These are phyloP conservation scores for Penicillium coprophilum DNA, from an alignment of 495 filamentous ascomycete species.

Conservation along the genomic window DNA sequence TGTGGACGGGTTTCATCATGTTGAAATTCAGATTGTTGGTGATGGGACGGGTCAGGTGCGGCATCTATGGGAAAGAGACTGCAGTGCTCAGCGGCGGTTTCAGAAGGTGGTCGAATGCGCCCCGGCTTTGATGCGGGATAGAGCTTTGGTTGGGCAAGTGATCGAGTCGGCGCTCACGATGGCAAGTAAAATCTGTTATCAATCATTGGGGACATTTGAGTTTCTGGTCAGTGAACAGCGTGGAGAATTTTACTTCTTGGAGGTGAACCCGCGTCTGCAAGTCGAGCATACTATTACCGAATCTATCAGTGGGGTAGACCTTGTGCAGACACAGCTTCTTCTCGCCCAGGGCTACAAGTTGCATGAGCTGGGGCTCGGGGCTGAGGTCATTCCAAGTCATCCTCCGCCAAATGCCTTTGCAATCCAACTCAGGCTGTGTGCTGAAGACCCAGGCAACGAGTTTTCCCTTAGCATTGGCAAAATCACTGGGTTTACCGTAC, in stretches of 20 bases:
- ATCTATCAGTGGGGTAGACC: slow-evolving; percentile 53
- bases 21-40: slow-evolving; percentile 61
- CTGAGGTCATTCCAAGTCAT: slow-evolving; percentile 22
- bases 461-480: slow-evolving; percentile 61
- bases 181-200: slow-evolving; percentile 48
- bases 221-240: slow-evolving; percentile 59
- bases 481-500: slow-evolving; percentile 51
- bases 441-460: slow-evolving; percentile 53
- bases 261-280: slow-evolving; percentile 63
- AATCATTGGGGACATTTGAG: slow-evolving; percentile 59
- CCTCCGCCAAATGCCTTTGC: slow-evolving; percentile 42
- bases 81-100: slow-evolving; percentile 57
- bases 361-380: slow-evolving; percentile 38
- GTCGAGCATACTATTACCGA: slow-evolving; percentile 58
- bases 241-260: slow-evolving; percentile 60
- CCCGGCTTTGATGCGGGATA: slow-evolving; percentile 40
- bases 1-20: slow-evolving; percentile 51
- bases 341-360: slow-evolving; percentile 54
- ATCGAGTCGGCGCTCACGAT: slow-evolving; percentile 45
- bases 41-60: slow-evolving; percentile 52
- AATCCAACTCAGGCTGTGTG: slow-evolving; percentile 58
- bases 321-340: slow-evolving; percentile 55
- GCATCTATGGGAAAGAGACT: slow-evolving; percentile 58
- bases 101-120: slow-evolving; percentile 56
- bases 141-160: slow-evolving; percentile 38